Base-by-base conservation (phyloP, 179 eudicot species). In the Sideroxylon spinosum region DNA sequence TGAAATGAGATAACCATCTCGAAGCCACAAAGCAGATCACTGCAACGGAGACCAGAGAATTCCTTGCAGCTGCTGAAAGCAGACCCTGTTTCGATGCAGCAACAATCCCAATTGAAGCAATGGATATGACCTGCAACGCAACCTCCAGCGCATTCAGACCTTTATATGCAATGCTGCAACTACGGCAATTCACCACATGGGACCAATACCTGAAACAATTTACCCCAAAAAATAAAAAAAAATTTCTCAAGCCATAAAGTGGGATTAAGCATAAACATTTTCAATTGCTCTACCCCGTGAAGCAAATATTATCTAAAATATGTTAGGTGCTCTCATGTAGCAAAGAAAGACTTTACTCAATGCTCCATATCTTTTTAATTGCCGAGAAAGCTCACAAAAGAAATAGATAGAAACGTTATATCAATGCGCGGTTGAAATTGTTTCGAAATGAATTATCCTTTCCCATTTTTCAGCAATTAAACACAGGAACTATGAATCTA, bases 161-260 rank as follows among this genome's bases (percentile, higher is more conserved):
- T 81, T 89, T 90, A 73, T 89, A 81, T 22, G 98, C 97, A 59
- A 74, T 79, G 53, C 77, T 87, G 83, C 98, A 93, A 67, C 97
- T 93, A 75, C 83, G 75, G 72, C 98, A 93, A 66, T 86, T 89
- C 83, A 90, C 90, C 71, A 85, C 88, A 75, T 93, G 97, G 73
- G 88, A 78, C 97, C 97, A 88, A 76, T 93, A 93, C 90, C 98
- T 93, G 79, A 76, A 79, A 78, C 63, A 57, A 78, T 59, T 32
- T 22, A 37, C 1, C 44, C 44, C 3, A 37, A 1, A 37, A 37
- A 37, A 37, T 3, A 37, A 62, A 28, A 29, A 60, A 7, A 73
- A 57, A 29, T 9, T n/a, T n/a, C 49, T 73, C 76, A 60, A 73
- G 20, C 23, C 0, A 17, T 73, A 17, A 1, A 73, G n/a, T 66